Evolutionary conservation across 768 basidiomycete genomes (phyloP), one percentile per base, ranked within the genome.

Genomic region (Dentipellis fragilis): DNA sequence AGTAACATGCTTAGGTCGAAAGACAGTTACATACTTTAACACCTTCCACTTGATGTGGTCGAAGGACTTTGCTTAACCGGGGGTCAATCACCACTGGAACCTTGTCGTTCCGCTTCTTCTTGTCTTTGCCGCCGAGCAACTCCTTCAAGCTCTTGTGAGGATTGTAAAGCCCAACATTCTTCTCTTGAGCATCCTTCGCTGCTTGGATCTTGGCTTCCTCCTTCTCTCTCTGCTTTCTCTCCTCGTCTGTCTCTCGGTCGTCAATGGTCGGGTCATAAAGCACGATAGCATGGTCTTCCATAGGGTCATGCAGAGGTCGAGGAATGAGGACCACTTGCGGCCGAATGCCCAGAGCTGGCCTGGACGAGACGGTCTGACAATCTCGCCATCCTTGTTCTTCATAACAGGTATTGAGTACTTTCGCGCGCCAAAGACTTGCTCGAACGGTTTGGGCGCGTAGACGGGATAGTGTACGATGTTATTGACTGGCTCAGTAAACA

Each of bases 81-180:
- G 95, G 95, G 66, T 97, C 95, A 45, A 99, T 96, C 39, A 99
- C 96, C 10, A 99, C 95, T 2, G 95, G 88, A 3, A 99, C 92
- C 69, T 96, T 98, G 12, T 78, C 73, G 17, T 72, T 70, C 54
- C 78, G 75, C 58, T 78, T 76, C 65, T 85, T 86, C 73, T 83
- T 81, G 63, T 79, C 80, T 60, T 77, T 79, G 65, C 89, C 82
- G 17, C 90, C 92, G 10, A 92, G 73, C 57, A 93, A 70, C 54
- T 80, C 75, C 66, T 83, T 85, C 60, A 99, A 70, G 65, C 85
- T 94, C 76, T 93, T 96, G 73, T 99, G 95, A 3, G 93, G 93
- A 66, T 91, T 91, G 68, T 77, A 88, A 76, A 86, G 72, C 38
- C 86, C 88, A 12, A 70, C 81, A n/a, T 72, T 79, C 71, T 86